Evolutionary conservation across 805 yeast genomes (phyloP).

Genomic region (Hanseniaspora valbyensis): DNA sequence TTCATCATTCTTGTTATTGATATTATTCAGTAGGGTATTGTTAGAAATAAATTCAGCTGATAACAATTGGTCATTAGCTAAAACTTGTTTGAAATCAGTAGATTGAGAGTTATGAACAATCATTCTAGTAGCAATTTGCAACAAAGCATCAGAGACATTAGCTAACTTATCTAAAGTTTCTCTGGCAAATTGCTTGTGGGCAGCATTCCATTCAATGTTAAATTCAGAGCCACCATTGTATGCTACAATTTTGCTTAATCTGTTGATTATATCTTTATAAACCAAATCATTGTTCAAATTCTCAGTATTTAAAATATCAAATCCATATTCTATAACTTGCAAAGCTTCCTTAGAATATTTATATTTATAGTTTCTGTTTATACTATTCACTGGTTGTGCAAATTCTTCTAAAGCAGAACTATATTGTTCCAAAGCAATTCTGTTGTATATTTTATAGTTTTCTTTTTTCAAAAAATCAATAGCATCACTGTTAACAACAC

Average conservation of each 20-base stretch:
- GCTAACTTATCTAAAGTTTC: constrained; percentile 45
- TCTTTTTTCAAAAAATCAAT: constrained; percentile 32
- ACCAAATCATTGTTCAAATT: constrained; percentile 31
- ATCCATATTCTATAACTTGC: constrained; percentile 56
- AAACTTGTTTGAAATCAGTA: constrained; percentile 61
- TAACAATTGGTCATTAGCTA: constrained; percentile 65
- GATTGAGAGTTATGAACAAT: constrained; percentile 49
- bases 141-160: constrained; percentile 66
- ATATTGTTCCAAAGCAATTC: constrained; percentile 38
- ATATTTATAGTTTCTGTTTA: constrained; percentile 38
- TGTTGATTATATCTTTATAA: constrained; percentile 2
- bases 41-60: constrained; percentile 26
- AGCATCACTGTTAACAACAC: constrained; percentile 16
- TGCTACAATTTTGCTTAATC: not conserved
- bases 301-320: constrained; percentile 26
- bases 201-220: constrained; percentile 37
- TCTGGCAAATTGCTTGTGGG: constrained; percentile 56
- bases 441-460: constrained; percentile 9
- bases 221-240: constrained; percentile 25
- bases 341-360: constrained; percentile 48
- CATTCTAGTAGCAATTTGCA: constrained; percentile 59
- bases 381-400: constrained; percentile 50
- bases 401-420: constrained; percentile 64
- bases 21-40: constrained; percentile 58
- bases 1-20: constrained; percentile 37